These are phyloP conservation scores for Juglanconis sp. DNA, from an alignment of 2,329 filamentous ascomycete species.

Conservation along the genomic window DNA sequence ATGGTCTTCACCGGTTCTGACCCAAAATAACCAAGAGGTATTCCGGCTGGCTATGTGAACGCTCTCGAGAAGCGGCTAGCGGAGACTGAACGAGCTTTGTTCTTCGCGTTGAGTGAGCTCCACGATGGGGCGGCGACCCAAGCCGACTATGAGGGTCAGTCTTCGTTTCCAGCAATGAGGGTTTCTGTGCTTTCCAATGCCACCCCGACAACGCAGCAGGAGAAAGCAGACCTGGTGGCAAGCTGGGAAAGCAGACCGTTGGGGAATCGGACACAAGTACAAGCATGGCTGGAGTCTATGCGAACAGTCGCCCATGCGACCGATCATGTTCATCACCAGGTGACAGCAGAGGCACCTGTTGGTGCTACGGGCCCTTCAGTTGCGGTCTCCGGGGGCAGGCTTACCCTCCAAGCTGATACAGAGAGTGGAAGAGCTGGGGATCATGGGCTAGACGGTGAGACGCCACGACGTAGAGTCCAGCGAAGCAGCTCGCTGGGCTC, in stretches of 20 bases:
- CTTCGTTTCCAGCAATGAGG: not conserved
- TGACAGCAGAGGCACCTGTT: not conserved
- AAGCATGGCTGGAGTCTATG: conserved; percentile 12
- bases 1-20: not conserved
- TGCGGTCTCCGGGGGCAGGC: too few species aligned
- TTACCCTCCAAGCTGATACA: not conserved
- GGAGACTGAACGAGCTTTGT: conserved; percentile 20
- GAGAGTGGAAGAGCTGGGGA: not conserved
- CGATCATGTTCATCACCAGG: not conserved
- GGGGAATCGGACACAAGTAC: not conserved
- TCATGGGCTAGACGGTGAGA: not conserved
- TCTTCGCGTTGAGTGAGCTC: conserved; percentile 19
- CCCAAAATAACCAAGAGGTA: conserved; percentile 8
- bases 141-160: conserved; percentile 32
- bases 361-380: not conserved
- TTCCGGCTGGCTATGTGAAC: conserved; percentile 21
- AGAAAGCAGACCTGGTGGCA: conserved; percentile 5
- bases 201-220: conserved; percentile 9
- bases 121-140: conserved; percentile 16
- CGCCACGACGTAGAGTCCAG: not conserved
- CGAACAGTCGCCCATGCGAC: not conserved
- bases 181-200: not conserved
- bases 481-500: not conserved
- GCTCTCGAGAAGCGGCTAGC: conserved; percentile 19
- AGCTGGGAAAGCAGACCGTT: conserved; percentile 3